Evolutionary conservation across 177 flowering plant species (phyloP).

Genomic region (Vitis hybrid): DNA sequence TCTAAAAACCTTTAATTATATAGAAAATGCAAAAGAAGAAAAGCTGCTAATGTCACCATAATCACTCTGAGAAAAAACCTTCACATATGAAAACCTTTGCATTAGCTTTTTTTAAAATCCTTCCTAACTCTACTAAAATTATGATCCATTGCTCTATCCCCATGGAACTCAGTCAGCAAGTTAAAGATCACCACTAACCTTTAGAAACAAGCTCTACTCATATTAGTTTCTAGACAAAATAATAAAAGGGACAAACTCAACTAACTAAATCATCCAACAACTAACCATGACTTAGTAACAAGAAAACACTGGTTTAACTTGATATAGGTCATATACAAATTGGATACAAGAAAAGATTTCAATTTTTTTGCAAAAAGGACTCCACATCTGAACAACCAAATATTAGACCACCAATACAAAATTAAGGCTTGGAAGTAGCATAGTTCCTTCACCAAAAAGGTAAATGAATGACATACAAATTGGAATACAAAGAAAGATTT

Average conservation of each 20-base stretch:
- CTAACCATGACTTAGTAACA: background rate
- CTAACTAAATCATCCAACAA: background rate
- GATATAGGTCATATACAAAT: background rate
- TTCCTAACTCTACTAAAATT: background rate
- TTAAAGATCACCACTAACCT: background rate
- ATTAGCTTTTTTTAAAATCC: too few species aligned
- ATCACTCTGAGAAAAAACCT: too few species aligned
- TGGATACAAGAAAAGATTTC: too few species aligned
- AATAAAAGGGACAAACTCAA: background rate
- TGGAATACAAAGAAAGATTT: too few species aligned
- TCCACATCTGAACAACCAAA: too few species aligned
- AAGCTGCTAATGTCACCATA: too few species aligned
- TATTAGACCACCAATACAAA: background rate
- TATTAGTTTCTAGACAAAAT: background rate
- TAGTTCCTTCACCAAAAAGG: background rate
- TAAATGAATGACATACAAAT: constrained; percentile 1
- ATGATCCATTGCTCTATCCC: background rate
- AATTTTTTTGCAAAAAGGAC: too few species aligned
- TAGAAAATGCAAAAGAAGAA: too few species aligned
- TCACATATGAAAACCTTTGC: too few species aligned
- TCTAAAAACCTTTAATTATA: too few species aligned
- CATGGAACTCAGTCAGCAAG: background rate
- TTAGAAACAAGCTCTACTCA: background rate
- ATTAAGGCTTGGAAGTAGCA: background rate
- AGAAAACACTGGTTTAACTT: background rate